phyloP scores from a whole-genome alignment of 1,284 basidiomycete species.

The Tranzscheliella williamsii region DNA sequence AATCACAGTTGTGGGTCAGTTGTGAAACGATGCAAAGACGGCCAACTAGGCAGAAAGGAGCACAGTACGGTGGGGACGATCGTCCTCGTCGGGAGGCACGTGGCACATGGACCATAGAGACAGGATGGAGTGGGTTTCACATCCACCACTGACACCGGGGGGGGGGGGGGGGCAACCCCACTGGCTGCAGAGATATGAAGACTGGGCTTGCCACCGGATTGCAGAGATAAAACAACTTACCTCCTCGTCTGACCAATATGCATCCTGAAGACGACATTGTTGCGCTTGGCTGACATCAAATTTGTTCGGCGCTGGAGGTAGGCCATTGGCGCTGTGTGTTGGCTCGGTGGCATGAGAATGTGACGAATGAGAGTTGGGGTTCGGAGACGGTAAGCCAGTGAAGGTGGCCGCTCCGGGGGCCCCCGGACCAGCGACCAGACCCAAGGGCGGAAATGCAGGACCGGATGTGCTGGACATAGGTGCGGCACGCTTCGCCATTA shows the following conservation, averaged over 20 bases:
- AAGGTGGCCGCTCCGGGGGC: slow-evolving; percentile 20
- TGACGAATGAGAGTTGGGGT: slow-evolving; percentile 9
- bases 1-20: too few relatives aligned
- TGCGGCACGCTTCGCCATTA: slow-evolving; percentile 39
- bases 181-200: too few relatives aligned
- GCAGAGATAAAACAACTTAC: slow-evolving; percentile 45
- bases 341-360: not conserved
- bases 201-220: too few relatives aligned
- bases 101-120: too few relatives aligned
- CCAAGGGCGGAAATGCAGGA: slow-evolving; percentile 44
- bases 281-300: slow-evolving; percentile 54
- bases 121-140: too few relatives aligned
- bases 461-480: slow-evolving; percentile 30
- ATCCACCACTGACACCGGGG: too few relatives aligned
- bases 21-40: not conserved
- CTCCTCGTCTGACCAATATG: slow-evolving; percentile 97
- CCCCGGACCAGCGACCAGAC: slow-evolving; percentile 40
- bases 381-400: slow-evolving; percentile 16
- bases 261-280: slow-evolving; percentile 79
- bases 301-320: slow-evolving; percentile 52
- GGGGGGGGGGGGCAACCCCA: too few relatives aligned
- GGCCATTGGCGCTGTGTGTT: slow-evolving; percentile 18
- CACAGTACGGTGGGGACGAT: too few relatives aligned
- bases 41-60: not conserved
- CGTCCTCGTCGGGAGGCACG: too few relatives aligned